These are phyloP conservation scores for Pleurotus cornucopiae DNA, from an alignment of 768 basidiomycete species.

Conservation along the genomic window DNA sequence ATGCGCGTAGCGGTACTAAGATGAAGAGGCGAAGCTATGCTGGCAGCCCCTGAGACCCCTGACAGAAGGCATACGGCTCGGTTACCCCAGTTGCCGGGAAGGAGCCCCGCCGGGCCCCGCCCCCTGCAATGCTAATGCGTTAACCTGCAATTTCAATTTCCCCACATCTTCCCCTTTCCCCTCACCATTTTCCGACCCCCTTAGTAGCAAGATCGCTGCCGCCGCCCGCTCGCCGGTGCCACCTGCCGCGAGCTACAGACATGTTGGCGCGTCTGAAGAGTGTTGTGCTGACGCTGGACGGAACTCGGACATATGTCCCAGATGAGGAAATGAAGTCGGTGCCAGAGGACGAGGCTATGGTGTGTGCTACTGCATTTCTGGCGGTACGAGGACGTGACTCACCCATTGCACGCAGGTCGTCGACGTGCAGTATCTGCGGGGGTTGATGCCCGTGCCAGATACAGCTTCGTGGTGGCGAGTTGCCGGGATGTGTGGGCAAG, in stretches of 20 bases:
- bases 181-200: background rate
- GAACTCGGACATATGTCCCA: background rate
- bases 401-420: conserved; percentile 17
- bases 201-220: background rate
- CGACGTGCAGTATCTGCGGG: conserved; percentile 23
- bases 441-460: conserved; percentile 18
- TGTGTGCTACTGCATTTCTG: conserved; percentile 9
- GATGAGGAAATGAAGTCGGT: conserved; percentile 6
- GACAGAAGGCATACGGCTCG: background rate
- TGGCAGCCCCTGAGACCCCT: no score
- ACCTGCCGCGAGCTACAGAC: background rate
- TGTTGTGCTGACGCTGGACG: conserved; percentile 3
- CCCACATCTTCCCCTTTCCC: background rate
- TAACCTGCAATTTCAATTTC: background rate
- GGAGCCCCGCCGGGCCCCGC: background rate
- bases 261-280: conserved; percentile 5
- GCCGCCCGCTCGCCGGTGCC: no score
- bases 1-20: no score
- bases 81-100: background rate
- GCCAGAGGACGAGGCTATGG: conserved; percentile 20
- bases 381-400: background rate
- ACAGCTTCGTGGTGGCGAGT: conserved; percentile 23
- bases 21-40: no score
- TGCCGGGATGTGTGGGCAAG: conserved; percentile 22
- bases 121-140: background rate